Conservation (phyloP, 208 protist species). For the Leishmania tropica region DNA sequence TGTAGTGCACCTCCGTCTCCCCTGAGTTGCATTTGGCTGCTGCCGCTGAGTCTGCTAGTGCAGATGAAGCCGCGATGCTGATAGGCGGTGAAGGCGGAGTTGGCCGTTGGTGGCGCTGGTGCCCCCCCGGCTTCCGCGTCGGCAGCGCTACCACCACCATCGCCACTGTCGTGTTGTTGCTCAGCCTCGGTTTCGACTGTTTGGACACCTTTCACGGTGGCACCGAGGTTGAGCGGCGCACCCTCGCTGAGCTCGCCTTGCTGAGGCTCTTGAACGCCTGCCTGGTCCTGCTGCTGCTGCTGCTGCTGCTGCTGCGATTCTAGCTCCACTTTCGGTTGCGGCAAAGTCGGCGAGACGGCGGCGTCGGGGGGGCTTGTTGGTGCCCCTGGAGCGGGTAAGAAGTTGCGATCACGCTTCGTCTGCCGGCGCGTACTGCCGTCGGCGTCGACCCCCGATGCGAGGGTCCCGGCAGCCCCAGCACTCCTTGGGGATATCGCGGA, state of each 20-base stretch:
- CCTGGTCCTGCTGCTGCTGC: neutral
- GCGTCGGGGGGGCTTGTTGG: neutral
- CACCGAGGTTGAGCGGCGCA: neutral
- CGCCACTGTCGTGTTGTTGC: neutral
- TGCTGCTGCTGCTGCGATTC: neutral
- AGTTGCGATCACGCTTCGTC: constrained; percentile 1
- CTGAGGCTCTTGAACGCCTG: neutral
- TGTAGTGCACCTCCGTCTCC: neutral
- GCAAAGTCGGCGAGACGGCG: neutral
- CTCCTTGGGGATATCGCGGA: constrained; percentile 11
- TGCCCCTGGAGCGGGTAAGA: neutral
- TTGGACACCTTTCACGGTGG: neutral
- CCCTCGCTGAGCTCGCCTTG: neutral
- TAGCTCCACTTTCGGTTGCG: neutral
- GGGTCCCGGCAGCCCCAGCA: neutral
- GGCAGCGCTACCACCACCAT: neutral
- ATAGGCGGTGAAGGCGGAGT: neutral
- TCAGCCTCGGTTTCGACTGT: neutral
- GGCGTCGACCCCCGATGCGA: neutral
- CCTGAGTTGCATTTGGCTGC: neutral
- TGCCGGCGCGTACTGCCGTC: neutral
- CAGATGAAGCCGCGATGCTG: neutral
- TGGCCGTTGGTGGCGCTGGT: neutral
- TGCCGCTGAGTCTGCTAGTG: neutral
- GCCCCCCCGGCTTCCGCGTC: neutral